Percentiles rank a stretch among this genome's conserved stretches.
Evolutionary conservation across 2,329 filamentous ascomycete species (phyloP).

Genomic region (Didymella exigua): DNA sequence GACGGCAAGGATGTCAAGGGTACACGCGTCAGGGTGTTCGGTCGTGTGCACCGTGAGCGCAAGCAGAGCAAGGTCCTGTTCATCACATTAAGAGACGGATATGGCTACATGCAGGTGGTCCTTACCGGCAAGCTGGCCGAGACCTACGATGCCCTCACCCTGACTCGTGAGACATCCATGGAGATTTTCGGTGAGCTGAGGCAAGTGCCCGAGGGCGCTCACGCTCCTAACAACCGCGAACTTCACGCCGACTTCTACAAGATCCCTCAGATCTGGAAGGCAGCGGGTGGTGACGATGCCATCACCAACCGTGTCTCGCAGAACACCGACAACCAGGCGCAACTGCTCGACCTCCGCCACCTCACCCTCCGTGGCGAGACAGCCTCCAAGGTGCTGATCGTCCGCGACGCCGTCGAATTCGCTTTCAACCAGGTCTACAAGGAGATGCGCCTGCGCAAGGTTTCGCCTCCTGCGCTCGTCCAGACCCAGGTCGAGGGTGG

Average conservation of each 20-base stretch:
- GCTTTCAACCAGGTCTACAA: constrained; percentile 82
- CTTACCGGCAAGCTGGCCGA: constrained; percentile 81
- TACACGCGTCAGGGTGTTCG: constrained; percentile 77
- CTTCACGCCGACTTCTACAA: constrained; percentile 89
- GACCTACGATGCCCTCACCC: constrained; percentile 87
- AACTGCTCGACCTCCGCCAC: constrained; percentile 80
- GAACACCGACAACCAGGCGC: constrained; percentile 69
- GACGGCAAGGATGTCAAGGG: constrained; percentile 63
- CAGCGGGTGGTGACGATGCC: constrained; percentile 85
- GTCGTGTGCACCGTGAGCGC: constrained; percentile 80
- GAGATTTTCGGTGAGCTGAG: constrained; percentile 83
- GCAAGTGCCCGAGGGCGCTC: constrained; percentile 75
- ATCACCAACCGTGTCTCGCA: constrained; percentile 82
- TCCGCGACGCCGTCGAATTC: constrained; percentile 78
- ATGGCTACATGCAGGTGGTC: constrained; percentile 84
- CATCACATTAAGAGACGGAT: constrained; percentile 83
- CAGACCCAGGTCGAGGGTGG: constrained; percentile 96
- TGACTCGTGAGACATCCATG: constrained; percentile 87
- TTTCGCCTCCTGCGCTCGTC: constrained; percentile 86
- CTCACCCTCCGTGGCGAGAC: constrained; percentile 84
- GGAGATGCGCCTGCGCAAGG: constrained; percentile 78
- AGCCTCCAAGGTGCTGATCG: constrained; percentile 83
- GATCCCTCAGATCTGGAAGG: constrained; percentile 69
- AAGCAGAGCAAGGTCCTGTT: constrained; percentile 86
- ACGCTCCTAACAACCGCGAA: constrained; percentile 83